Percentiles rank a stretch among this genome's conserved stretches.
phyloP scores from a whole-genome alignment of 495 filamentous ascomycete species.

The Penicillium goetzii region DNA sequence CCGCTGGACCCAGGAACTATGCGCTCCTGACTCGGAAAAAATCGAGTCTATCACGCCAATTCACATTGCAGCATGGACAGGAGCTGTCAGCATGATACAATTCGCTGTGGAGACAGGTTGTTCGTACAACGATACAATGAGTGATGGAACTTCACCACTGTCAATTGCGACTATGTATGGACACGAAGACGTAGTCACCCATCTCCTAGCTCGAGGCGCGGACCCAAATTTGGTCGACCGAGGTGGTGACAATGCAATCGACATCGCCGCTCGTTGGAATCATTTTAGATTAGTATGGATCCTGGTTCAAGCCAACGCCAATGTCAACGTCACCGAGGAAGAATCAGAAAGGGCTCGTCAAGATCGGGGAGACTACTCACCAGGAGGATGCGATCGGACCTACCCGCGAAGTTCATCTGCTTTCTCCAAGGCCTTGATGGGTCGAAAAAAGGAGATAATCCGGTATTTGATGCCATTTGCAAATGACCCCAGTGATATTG shows the following conservation, averaged over 20 bases:
- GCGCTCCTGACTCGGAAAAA: neutral
- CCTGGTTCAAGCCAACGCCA: neutral
- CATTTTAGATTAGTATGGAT: neutral
- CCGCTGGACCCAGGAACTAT: neutral
- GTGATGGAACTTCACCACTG: neutral
- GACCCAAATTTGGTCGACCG: neutral
- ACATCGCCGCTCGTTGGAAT: neutral
- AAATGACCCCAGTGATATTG: neutral
- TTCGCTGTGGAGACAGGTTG: neutral
- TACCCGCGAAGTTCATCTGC: neutral
- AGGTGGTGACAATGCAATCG: neutral
- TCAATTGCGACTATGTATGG: neutral
- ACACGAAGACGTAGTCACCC: neutral
- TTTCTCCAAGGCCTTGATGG: neutral
- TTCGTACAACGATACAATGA: neutral
- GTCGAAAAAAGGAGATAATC: neutral
- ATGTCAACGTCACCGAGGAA: neutral
- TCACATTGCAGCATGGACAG: constrained; percentile 1
- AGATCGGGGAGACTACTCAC: neutral
- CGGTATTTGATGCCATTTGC: neutral
- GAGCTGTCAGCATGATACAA: neutral
- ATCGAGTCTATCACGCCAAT: neutral
- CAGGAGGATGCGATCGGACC: neutral
- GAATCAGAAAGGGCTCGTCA: neutral
- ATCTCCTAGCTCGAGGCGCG: neutral